Evolutionary conservation across 2,329 filamentous ascomycete species (phyloP).

Genomic region (Graphium sp.): DNA sequence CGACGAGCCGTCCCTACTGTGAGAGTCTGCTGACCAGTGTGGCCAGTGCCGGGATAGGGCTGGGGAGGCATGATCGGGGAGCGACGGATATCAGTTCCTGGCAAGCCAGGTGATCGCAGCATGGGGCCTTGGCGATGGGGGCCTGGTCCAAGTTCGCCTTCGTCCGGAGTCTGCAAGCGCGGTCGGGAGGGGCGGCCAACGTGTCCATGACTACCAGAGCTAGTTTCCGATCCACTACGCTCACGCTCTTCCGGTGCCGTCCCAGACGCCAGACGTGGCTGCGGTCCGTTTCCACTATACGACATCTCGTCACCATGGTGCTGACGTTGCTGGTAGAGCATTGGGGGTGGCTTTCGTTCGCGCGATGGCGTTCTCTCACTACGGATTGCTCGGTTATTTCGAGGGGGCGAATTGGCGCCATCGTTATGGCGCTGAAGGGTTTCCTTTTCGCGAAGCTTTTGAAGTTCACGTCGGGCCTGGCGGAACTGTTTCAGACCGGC

Average conservation of each 20-base stretch:
- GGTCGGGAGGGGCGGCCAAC: background rate
- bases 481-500: slow-evolving; percentile 38
- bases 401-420: slow-evolving; percentile 6
- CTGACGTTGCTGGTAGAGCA: slow-evolving; percentile 19
- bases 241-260: slow-evolving; percentile 30
- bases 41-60: slow-evolving; percentile 15
- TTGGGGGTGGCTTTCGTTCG: slow-evolving; percentile 25
- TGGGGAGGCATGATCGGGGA: slow-evolving; percentile 31
- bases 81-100: slow-evolving; percentile 27
- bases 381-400: slow-evolving; percentile 2
- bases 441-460: slow-evolving; percentile 37
- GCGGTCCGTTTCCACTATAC: slow-evolving; percentile 10
- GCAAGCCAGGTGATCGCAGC: slow-evolving; percentile 26
- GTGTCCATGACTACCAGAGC: slow-evolving; percentile 17
- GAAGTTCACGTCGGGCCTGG: slow-evolving; percentile 38
- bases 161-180: background rate
- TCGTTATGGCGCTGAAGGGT: slow-evolving; percentile 22
- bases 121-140: slow-evolving; percentile 13
- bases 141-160: background rate
- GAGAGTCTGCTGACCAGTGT: slow-evolving; percentile 9
- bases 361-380: slow-evolving; percentile 19
- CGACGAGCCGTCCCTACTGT: slow-evolving; percentile 7
- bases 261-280: slow-evolving; percentile 11
- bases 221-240: slow-evolving; percentile 37
- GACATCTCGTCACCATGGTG: too few species aligned